Evolutionary conservation across 148 eudicot species (phyloP).

Genomic region (Rhododendron mucronatum): DNA sequence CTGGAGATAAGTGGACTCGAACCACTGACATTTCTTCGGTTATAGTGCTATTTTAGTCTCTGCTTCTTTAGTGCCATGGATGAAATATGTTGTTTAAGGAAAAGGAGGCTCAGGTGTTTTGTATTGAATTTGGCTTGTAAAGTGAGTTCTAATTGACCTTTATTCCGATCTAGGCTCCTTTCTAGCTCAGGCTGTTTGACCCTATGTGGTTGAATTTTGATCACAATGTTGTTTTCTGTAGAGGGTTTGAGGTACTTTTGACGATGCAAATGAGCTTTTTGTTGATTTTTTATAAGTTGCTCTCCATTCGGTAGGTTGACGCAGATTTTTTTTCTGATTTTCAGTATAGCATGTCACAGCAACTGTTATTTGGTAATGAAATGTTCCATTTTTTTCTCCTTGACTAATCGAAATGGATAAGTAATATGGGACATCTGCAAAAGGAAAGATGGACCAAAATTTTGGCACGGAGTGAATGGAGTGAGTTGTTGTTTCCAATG

Average conservation of each 20-base stretch:
- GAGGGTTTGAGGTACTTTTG: neutral
- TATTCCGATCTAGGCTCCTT: neutral
- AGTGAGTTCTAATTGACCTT: neutral
- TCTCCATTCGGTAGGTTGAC: neutral
- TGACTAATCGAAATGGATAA: no score
- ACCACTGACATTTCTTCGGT: neutral
- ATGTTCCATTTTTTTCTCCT: no score
- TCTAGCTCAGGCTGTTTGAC: neutral
- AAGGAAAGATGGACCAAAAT: no score
- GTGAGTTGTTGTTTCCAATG: neutral
- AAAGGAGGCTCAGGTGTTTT: neutral
- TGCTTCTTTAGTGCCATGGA: neutral
- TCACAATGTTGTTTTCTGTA: no score
- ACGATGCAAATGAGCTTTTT: conserved; percentile 2
- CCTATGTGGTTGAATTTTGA: neutral
- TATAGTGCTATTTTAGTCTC: neutral
- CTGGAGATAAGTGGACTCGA: neutral
- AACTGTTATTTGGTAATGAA: neutral
- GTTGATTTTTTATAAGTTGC: neutral
- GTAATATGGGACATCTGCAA: no score
- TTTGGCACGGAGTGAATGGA: no score
- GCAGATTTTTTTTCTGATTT: neutral
- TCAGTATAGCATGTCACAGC: neutral
- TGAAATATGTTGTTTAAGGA: no score
- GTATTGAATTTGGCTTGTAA: neutral